Evolutionary conservation across 139 green algal species (phyloP), one percentile per base, ranked within the genome.

Genomic region (Gonium pectorale): DNA sequence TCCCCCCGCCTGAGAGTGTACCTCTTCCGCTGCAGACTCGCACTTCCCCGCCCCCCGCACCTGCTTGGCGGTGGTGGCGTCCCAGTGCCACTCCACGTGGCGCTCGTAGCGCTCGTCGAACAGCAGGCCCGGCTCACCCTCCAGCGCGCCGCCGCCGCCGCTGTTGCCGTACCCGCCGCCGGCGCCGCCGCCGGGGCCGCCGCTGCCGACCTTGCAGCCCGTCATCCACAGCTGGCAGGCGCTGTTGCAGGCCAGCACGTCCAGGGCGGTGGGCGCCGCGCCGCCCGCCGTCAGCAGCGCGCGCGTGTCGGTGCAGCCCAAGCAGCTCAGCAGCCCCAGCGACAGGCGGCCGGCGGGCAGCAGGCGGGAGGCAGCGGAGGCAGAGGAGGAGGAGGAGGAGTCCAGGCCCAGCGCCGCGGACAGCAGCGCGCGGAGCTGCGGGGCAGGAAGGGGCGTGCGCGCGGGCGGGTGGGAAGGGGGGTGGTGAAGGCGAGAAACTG

Each of bases 271-370:
- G 5, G 87, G 71, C 60, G 44, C 26, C 27, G 91, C 35, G 35
- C 86, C 90, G 31, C 66, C 69, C 3, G 66, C 68, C 40, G 73
- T 44, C 49, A 91, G 63, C 31, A 87, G n/a, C 19, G 56, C 37
- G 15, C 88, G 85, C 27, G 91, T 90, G 49, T 88, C 84, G 17
- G 93, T 90, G 78, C 92, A 94, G 71, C 91, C 87, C 75, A 94
- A 75, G 89, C 94, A 95, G 89, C 86, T 93, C 40, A 91, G 79
- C 51, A 97, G 33, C 74, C 93, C 93, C 37, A 95, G 70, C 29
- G 92, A 92, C 44, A 93, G 75, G n/a, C 49, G 3, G 0, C 33
- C 27, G 62, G 31, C 31, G 31, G 33, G 31, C 63, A 44, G 63
- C 9, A 35, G 7, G 21, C 6, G 46, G 22, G 64, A 6, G 26